Conservation (phyloP, 441 rosid species). For the Euphorbia schlechtendalii region DNA sequence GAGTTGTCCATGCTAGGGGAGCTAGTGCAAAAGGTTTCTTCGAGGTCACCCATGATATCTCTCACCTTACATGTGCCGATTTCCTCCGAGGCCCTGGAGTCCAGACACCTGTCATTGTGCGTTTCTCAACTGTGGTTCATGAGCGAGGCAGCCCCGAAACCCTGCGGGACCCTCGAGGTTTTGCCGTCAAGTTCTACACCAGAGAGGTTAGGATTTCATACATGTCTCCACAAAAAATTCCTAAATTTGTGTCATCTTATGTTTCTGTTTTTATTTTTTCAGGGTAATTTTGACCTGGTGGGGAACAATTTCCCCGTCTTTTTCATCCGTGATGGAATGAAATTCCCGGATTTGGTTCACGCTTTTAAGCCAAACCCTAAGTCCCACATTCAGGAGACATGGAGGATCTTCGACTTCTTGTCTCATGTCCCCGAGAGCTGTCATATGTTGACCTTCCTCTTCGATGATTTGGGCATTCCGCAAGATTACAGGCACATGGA, state of each 20-base stretch:
- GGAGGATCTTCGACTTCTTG: slow-evolving; percentile 93
- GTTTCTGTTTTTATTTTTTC: slow-evolving; percentile 1
- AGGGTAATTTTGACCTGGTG: slow-evolving; percentile 98
- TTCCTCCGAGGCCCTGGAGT: slow-evolving; percentile 95
- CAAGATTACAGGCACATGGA: slow-evolving; percentile 98
- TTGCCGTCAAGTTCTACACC: slow-evolving; percentile 96
- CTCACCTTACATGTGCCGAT: slow-evolving; percentile 79
- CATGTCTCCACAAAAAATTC: background rate
- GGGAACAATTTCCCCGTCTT: slow-evolving; percentile 98
- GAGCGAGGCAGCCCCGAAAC: slow-evolving; percentile 98
- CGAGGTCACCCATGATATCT: no score
- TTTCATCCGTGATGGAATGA: slow-evolving; percentile 94
- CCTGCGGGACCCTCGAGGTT: slow-evolving; percentile 95
- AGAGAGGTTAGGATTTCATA: slow-evolving; percentile 66
- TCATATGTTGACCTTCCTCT: slow-evolving; percentile 85
- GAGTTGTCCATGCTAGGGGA: slow-evolving; percentile 98
- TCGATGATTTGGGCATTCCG: slow-evolving; percentile 89
- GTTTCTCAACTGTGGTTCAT: slow-evolving; percentile 88
- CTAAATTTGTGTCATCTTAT: background rate
- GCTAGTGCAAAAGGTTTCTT: slow-evolving; percentile 80
- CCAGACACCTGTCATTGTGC: slow-evolving; percentile 92
- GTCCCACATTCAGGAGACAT: slow-evolving; percentile 90
- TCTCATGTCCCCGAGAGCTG: slow-evolving; percentile 94
- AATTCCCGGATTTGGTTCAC: slow-evolving; percentile 95
- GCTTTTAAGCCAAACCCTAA: slow-evolving; percentile 91